Base-by-base conservation (phyloP, 2,329 filamentous ascomycete genomes). In the Cercospora berteroae region DNA sequence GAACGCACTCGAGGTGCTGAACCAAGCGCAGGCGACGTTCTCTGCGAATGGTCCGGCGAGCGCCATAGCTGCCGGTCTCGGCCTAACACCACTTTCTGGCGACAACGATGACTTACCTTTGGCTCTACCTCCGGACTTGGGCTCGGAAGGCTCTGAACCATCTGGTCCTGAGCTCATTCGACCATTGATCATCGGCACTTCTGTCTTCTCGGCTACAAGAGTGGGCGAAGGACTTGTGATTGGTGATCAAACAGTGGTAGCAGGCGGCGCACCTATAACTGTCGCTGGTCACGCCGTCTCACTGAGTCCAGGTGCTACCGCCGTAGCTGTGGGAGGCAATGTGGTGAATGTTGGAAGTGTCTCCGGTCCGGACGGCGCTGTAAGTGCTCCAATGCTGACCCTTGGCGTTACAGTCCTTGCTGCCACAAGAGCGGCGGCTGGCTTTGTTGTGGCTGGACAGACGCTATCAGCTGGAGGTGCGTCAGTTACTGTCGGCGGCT, bases 211-310 rank as follows among this genome's bases (percentile, higher is more conserved):
- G 12, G 74, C 72, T 16, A 67, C 67, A 2, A 66, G 71, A 3
- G 66, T 60, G 5, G 62, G 33, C 20, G 63, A 61, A 6, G 65
- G 31, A 13, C 72, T 77, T 42, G 71, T 75, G 7, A 44, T 77
- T n/a, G 73, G 61, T 25, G 75, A 74, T 4, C 72, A 76, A 44
- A 76, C 72, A 12, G 61, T 70, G 42, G 39, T 67, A 13, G 71
- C 76, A 33, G 76, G 76, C n/a, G 73, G 73, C 12, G 50, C 72
- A 10, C 64, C 72, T 1, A 71, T 76, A 27, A 76, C 73, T 1
- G 71, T 82, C 4, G 77, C 76, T 52, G 80, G 77, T 9, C 81
- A 76, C 5, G 74, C 65, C 1, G 39, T 77, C 4, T 75, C 73
- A 4, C 60, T 78, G 2, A 71, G 72, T 23, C 75, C 78, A 20